phyloP scores from a whole-genome alignment of 2,329 filamentous ascomycete species.

The Venturiaceae sp. region DNA sequence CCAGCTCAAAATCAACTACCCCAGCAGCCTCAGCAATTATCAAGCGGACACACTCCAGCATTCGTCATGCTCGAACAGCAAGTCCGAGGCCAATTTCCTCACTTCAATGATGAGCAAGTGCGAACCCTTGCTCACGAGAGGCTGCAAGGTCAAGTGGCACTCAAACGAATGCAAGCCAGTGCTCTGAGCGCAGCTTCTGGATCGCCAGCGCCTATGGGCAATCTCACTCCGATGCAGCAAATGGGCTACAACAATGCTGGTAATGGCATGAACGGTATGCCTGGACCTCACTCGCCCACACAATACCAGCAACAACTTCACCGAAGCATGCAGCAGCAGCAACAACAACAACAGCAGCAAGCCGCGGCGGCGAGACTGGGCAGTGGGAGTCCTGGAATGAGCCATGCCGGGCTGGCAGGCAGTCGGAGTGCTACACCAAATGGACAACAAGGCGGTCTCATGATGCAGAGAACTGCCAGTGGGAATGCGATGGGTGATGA shows the following conservation, averaged over 20 bases:
- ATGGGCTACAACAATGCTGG: background rate
- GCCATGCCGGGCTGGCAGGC: background rate
- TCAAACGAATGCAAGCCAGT: slow-evolving; percentile 19
- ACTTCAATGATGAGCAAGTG: slow-evolving; percentile 43
- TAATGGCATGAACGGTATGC: slow-evolving; percentile 1
- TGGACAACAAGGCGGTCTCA: background rate
- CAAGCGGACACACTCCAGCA: slow-evolving; percentile 43
- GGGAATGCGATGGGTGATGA: background rate
- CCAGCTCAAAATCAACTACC: slow-evolving; percentile 7
- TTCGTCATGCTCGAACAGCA: slow-evolving; percentile 44
- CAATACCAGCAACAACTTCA: slow-evolving; percentile 2
- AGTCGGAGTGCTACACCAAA: slow-evolving; percentile 9
- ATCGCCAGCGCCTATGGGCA: slow-evolving; percentile 10
- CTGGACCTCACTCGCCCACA: background rate
- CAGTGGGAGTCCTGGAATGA: slow-evolving; percentile 8
- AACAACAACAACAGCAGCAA: slow-evolving; percentile 7
- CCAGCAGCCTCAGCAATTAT: slow-evolving; percentile 38
- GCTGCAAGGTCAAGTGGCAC: slow-evolving; percentile 28
- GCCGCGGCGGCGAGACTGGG: slow-evolving; percentile 3
- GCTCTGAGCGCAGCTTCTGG: slow-evolving; percentile 25
- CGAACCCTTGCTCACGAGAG: slow-evolving; percentile 42
- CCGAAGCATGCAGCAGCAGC: slow-evolving; percentile 1
- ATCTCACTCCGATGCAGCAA: background rate
- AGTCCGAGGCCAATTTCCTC: slow-evolving; percentile 41
- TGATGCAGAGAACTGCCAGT: background rate